These are phyloP conservation scores for Rubia yunnanensis DNA, from an alignment of 257 asterid species.

Conservation along the genomic window DNA sequence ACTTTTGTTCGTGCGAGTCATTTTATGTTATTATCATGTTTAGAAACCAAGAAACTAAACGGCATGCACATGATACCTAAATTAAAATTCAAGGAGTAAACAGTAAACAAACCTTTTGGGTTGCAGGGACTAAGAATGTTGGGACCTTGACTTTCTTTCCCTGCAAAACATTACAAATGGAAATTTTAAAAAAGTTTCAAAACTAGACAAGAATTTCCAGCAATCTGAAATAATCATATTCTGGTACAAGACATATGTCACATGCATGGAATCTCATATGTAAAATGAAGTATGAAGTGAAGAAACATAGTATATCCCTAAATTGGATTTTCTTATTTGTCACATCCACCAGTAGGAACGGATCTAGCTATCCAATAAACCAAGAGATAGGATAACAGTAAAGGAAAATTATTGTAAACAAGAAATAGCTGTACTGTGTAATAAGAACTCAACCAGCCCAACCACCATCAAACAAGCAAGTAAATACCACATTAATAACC, in stretches of 20 bases:
- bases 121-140: conserved; percentile 97
- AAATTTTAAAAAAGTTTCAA: not conserved
- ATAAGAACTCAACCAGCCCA: not conserved
- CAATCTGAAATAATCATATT: not conserved
- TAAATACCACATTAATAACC: not conserved
- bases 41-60: not conserved
- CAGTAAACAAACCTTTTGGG: conserved; percentile 63
- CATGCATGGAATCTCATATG: not conserved
- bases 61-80: not conserved
- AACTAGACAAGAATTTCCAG: not conserved
- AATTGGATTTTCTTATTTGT: not conserved
- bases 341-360: not conserved
- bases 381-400: not conserved
- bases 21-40: not conserved
- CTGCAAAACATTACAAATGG: conserved; percentile 29
- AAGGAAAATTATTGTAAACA: not conserved
- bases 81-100: conserved; percentile 1
- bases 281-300: not conserved
- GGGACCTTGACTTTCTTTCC: conserved; percentile 96
- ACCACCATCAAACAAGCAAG: not conserved
- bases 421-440: not conserved
- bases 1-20: not conserved
- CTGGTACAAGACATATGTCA: not conserved
- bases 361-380: not conserved
- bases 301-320: not conserved